Conservation (phyloP, 768 basidiomycete species). For the Trametes villosa region DNA sequence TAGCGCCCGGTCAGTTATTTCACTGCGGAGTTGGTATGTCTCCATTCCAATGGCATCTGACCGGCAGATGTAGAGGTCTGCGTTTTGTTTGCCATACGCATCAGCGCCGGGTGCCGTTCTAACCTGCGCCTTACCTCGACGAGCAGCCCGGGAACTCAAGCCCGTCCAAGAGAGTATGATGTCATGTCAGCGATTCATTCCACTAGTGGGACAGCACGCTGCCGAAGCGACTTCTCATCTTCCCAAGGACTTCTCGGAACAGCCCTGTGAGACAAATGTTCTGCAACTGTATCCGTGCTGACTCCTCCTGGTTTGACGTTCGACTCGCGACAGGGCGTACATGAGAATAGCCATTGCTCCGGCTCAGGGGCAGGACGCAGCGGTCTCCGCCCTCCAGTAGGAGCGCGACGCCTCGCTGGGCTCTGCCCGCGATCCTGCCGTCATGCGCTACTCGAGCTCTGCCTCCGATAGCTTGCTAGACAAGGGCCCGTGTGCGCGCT, state of each 20-base stretch:
- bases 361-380: neutral
- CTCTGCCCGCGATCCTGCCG: neutral
- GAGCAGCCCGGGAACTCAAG: neutral
- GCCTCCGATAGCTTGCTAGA: conserved; percentile 1
- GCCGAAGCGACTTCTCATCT: neutral
- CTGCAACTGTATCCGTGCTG: neutral
- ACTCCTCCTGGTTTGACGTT: neutral
- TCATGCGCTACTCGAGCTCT: neutral
- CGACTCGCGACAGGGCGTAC: neutral
- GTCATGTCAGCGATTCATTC: neutral
- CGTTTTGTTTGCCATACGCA: too few species aligned
- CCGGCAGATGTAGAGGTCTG: too few species aligned
- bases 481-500: neutral
- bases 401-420: neutral
- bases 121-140: neutral
- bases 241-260: neutral
- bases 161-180: neutral
- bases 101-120: neutral
- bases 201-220: neutral
- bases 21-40: too few species aligned
- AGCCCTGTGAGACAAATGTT: neutral
- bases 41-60: too few species aligned
- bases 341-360: neutral
- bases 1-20: too few species aligned
- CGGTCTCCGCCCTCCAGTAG: neutral